phyloP scores from a whole-genome alignment of 805 yeast genomes.

The Cyberlindnera maritima region DNA sequence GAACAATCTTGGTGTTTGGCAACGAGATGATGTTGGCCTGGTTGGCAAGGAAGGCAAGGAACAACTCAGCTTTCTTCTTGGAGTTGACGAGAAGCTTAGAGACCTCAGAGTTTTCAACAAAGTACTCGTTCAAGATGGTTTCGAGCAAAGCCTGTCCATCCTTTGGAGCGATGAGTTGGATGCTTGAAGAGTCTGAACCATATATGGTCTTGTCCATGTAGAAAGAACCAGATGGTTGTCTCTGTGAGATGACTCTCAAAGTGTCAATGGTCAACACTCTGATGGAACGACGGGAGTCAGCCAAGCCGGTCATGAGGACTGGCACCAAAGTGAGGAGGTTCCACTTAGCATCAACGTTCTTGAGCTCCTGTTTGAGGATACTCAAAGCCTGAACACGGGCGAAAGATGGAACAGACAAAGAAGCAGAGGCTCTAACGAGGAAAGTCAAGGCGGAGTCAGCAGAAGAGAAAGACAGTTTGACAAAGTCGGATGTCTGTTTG shows the following conservation, averaged over 20 bases:
- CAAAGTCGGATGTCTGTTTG: slow-evolving; percentile 25
- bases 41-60: slow-evolving; percentile 63
- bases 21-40: slow-evolving; percentile 55
- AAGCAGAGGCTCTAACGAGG: slow-evolving; percentile 51
- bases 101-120: slow-evolving; percentile 49
- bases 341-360: slow-evolving; percentile 35
- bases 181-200: slow-evolving; percentile 43
- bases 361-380: slow-evolving; percentile 34
- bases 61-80: slow-evolving; percentile 56
- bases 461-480: slow-evolving; percentile 35
- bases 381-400: slow-evolving; percentile 51
- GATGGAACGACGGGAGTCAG: slow-evolving; percentile 47
- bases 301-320: slow-evolving; percentile 49
- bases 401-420: slow-evolving; percentile 57
- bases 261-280: slow-evolving; percentile 43
- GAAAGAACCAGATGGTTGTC: slow-evolving; percentile 37
- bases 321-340: slow-evolving; percentile 58
- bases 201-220: slow-evolving; percentile 57
- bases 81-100: slow-evolving; percentile 38
- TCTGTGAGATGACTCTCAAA: slow-evolving; percentile 35
- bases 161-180: slow-evolving; percentile 60
- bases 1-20: slow-evolving; percentile 53
- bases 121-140: slow-evolving; percentile 42
- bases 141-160: slow-evolving; percentile 52
- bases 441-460: slow-evolving; percentile 52